Conservation (phyloP, 2,329 filamentous ascomycete species). For the Colletotrichum sp. region DNA sequence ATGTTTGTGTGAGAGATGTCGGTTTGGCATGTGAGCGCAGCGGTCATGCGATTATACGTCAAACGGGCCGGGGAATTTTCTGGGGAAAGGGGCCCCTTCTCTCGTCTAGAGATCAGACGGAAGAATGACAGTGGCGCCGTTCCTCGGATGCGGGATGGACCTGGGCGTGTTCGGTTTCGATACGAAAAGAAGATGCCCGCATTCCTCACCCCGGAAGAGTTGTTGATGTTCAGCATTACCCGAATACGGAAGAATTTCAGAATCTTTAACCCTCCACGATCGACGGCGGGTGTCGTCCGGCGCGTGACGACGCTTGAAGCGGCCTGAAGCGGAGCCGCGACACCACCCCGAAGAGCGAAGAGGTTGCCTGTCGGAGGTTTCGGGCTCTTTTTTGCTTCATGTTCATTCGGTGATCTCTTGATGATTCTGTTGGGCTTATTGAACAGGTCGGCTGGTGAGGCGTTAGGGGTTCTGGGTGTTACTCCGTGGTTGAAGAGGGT, state of each 20-base stretch:
- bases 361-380: background rate
- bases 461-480: background rate
- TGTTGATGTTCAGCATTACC: background rate
- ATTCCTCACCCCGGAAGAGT: background rate
- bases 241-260: constrained; percentile 7
- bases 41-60: background rate
- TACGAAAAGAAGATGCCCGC: background rate
- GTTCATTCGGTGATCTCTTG: background rate
- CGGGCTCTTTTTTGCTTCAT: background rate
- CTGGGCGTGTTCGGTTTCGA: constrained; percentile 10
- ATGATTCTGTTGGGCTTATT: background rate
- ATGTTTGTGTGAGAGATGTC: background rate
- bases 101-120: background rate
- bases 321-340: background rate
- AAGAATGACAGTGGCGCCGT: background rate
- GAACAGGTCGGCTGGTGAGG: background rate
- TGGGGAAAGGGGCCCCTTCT: background rate
- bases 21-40: background rate
- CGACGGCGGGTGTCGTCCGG: background rate
- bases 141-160: background rate
- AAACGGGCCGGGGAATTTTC: background rate
- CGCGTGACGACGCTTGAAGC: background rate
- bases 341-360: background rate
- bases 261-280: background rate
- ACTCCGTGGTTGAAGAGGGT: background rate